Conservation (phyloP, 441 rosid species). For the Syzygium syzygioides region DNA sequence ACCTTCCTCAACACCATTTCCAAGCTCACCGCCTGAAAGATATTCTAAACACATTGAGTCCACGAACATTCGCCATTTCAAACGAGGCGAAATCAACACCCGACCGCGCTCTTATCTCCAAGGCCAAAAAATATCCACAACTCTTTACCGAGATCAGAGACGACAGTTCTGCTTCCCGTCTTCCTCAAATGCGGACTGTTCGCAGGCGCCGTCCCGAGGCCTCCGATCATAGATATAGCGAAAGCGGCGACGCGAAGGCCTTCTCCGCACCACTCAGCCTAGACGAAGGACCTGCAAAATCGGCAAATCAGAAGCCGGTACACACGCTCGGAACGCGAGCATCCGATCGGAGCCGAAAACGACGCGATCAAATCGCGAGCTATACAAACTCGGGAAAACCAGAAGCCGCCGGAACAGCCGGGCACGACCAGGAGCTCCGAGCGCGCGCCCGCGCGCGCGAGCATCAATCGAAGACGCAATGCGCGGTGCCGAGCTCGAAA, state of each 20-base stretch:
- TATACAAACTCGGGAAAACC: not conserved
- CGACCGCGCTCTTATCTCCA: not conserved
- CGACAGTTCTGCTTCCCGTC: slow-evolving; percentile 69
- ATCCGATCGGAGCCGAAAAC: not conserved
- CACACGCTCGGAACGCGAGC: not conserved
- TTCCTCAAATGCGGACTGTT: slow-evolving; percentile 82
- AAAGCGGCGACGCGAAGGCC: not conserved
- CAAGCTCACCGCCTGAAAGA: slow-evolving; percentile 39
- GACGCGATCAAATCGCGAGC: not conserved
- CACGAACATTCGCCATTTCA: not conserved
- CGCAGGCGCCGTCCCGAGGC: slow-evolving; percentile 38
- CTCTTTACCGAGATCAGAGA: slow-evolving; percentile 59
- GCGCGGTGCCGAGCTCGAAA: not conserved
- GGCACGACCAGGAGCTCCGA: not conserved
- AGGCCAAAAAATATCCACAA: not conserved
- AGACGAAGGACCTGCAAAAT: not conserved
- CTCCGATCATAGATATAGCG: slow-evolving; percentile 67
- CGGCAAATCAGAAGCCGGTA: not conserved
- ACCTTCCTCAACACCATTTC: slow-evolving; percentile 48
- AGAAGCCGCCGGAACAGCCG: not conserved
- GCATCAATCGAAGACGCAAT: not conserved
- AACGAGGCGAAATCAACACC: not conserved
- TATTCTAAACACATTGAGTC: slow-evolving; percentile 10
- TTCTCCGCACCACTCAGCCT: not conserved
- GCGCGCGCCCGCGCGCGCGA: not conserved